Evolutionary conservation across 106 monocot species (phyloP), one percentile per base, ranked within the genome.

Genomic region (Phalaenopsis equestris): DNA sequence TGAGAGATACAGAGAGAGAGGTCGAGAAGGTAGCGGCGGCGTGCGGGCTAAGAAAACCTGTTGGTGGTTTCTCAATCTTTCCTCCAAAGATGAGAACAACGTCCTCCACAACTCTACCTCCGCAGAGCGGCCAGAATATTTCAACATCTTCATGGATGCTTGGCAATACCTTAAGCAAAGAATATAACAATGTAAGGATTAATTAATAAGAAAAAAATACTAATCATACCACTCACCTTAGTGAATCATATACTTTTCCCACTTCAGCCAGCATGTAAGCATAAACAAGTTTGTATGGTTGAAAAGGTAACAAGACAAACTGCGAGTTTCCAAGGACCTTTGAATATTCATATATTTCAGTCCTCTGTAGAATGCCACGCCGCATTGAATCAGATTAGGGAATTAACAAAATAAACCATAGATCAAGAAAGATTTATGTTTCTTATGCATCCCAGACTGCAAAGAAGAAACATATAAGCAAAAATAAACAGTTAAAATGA

Each of bases 271-370:
- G 85, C 99, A 99, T 99, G 80, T 89, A 81, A 30, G 99, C 99
- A 90, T 99, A 99, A 24, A 95, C 81, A 23, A 99, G 87, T 84
- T 99, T 99, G 70, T 99, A 99, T 46, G 99, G 95, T 76, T 99
- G 99, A 78, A 99, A 93, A 41, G 93, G 86, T 67, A 88, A 85
- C 64, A 95, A 81, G 49, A 93, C 82, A 83, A 88, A 99, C 82
- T 99, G 99, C 42, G 99, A 91, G 89, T 99, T 99, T 70, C 95
- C 93, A 75, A 90, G 88, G 65, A 99, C 99, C 82, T 95, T 99
- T 42, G 99, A 89, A 75, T 99, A 91, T 72, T 99, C 99, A 82
- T 95, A 99, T 57, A 99, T 70, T 79, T 99, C 99, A 68, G 99
- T 99, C 81, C 99, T 90, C 99, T 99, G 90, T 65, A 84, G 16